A percentile compares a stretch with the other conserved stretches of the same genome.
Evolutionary conservation across 495 filamentous ascomycete species (phyloP).

Genomic region (Aspergillus campestris): DNA sequence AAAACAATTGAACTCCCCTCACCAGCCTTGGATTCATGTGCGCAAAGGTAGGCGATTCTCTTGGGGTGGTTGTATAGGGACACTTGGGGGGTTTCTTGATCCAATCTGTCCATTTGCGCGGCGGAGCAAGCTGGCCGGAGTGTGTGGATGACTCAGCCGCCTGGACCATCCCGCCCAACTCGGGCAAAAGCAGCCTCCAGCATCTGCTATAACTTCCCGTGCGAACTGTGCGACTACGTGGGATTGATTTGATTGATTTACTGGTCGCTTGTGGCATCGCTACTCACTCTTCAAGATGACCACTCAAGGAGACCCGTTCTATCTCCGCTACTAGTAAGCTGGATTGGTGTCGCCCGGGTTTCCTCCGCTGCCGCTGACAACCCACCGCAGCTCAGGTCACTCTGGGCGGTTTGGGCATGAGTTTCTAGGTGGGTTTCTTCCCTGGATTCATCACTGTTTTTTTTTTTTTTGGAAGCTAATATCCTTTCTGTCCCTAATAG

Average conservation of each 20-base stretch:
- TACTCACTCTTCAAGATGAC: slow-evolving; percentile 31
- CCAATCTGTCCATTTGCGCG: slow-evolving; percentile 39
- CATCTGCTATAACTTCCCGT: too few species aligned
- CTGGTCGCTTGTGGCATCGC: too few species aligned
- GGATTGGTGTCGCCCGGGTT: slow-evolving; percentile 29
- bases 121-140: slow-evolving; percentile 32
- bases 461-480: slow-evolving; percentile 19
- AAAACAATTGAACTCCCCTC: slow-evolving; percentile 35
- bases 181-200: too few species aligned
- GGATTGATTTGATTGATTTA: too few species aligned
- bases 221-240: too few species aligned
- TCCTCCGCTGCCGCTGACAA: slow-evolving; percentile 40
- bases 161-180: slow-evolving; percentile 19
- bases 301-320: slow-evolving; percentile 70
- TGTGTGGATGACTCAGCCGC: slow-evolving; percentile 45
- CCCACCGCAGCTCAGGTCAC: slow-evolving; percentile 73
- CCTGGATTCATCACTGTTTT: neutral
- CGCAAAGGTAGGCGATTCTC: slow-evolving; percentile 17
- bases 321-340: slow-evolving; percentile 90
- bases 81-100: slow-evolving; percentile 24
- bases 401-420: slow-evolving; percentile 97
- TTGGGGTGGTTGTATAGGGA: slow-evolving; percentile 9
- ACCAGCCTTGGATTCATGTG: slow-evolving; percentile 34
- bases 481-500: slow-evolving; percentile 35
- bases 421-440: slow-evolving; percentile 66